Conservation (phyloP, 1,284 basidiomycete species). For the Megacollybia platyphylla region DNA sequence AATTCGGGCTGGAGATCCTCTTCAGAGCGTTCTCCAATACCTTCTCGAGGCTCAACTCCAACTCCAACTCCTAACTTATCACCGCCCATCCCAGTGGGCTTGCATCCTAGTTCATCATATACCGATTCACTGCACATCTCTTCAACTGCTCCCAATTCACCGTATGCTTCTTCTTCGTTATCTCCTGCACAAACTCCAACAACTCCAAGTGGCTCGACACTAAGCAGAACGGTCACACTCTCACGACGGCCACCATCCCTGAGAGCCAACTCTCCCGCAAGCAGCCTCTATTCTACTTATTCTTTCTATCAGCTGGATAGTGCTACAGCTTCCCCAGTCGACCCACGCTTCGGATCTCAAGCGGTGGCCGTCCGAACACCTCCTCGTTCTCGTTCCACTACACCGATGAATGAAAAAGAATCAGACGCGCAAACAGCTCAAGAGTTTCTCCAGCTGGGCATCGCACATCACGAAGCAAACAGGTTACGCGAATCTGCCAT, state of each 20-base stretch:
- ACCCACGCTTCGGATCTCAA: slow-evolving; percentile 6
- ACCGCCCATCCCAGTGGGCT: not conserved
- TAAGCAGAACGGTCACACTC: slow-evolving; percentile 3
- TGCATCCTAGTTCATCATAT: not conserved
- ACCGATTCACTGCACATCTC: not conserved
- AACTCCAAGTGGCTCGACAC: not conserved
- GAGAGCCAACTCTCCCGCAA: not conserved
- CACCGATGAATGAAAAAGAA: slow-evolving; percentile 7
- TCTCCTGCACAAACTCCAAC: not conserved
- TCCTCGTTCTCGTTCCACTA: slow-evolving; percentile 8
- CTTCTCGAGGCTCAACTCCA: not conserved
- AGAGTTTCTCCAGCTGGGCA: slow-evolving; percentile 66
- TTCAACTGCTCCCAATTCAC: no score
- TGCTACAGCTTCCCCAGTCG: slow-evolving; percentile 20
- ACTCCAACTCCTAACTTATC: not conserved
- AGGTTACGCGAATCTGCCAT: slow-evolving; percentile 59
- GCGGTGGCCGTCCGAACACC: slow-evolving; percentile 6
- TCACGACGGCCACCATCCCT: slow-evolving; percentile 6
- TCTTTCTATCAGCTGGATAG: slow-evolving; percentile 6
- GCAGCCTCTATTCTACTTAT: slow-evolving; percentile 8
- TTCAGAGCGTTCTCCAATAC: slow-evolving; percentile 4
- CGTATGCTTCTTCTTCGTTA: not conserved
- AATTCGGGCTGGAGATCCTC: slow-evolving; percentile 26
- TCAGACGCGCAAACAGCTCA: slow-evolving; percentile 28
- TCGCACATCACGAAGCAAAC: slow-evolving; percentile 72